Base-by-base conservation (phyloP, 2,329 filamentous ascomycete species). In the Penicillium sp. region DNA sequence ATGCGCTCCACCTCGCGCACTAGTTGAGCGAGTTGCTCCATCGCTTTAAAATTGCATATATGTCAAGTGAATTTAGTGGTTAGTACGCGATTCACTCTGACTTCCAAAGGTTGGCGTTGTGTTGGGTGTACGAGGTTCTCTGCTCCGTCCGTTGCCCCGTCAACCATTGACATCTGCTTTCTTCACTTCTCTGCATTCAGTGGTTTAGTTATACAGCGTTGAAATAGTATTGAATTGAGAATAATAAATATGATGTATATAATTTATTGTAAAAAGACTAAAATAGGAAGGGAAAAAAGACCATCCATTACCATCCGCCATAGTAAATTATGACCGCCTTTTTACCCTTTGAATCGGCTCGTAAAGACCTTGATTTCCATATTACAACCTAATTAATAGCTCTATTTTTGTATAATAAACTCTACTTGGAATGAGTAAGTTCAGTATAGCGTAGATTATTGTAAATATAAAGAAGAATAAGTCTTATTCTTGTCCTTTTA, bases 1-100 rank as follows among this genome's bases (percentile, higher is more conserved):
- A 82, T 67, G 41, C 77, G 76, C 55, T 76, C 72, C 54, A 82
- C 62, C 65, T 81, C 79, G 18, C 65, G 60, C 31, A 72, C 64
- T 21, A 81, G 51, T 7, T 55, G 47, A 40, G 35, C 27, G 5
- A 65, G 27, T 23, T 54, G 56, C 18, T 68, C 64, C 68, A 75
- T 75, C 48, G 29, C 47, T 54, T 32, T 49, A 46, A 27, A 31
- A 8, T 41, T 23, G n/a, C 37, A 52, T 34, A 6, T 8, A 27
- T 21, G n/a, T 37, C 4, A n/a, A 23, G 31, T 51, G 15, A 23
- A n/a, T 21, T 6, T 38, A 12, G 15, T 46, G 13, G 16, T 29
- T 38, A 38, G 45, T 46, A 21, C n/a, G 40, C 25, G 49, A n/a
- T 46, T 15, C 15, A 15, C 31, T 38, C 29, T 32, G 31, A 40